Percentiles rank a stretch among this genome's conserved stretches.
phyloP scores from a whole-genome alignment of 139 green algal species.

The Parachlorella kessleri region DNA sequence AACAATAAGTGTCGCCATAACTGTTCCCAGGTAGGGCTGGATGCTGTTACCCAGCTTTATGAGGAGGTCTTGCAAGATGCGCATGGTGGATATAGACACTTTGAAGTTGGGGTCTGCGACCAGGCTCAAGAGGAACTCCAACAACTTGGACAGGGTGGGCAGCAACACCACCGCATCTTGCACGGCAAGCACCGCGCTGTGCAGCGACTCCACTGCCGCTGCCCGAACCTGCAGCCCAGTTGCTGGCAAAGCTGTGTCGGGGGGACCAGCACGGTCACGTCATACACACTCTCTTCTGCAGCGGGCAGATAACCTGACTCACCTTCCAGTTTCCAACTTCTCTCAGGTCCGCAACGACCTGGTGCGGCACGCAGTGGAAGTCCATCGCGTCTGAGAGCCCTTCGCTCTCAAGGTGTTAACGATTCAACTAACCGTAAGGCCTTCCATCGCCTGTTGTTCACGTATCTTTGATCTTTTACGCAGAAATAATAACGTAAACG shows the following conservation, averaged over 20 bases:
- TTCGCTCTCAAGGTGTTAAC: no score
- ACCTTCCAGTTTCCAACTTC: not conserved
- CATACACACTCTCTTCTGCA: no score
- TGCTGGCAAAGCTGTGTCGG: no score
- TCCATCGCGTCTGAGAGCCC: no score
- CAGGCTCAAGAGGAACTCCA: constrained; percentile 68
- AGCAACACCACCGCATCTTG: constrained; percentile 43
- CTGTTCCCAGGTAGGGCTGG: constrained; percentile 50
- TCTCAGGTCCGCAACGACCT: not conserved
- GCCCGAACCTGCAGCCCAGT: constrained; percentile 34
- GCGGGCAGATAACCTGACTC: no score
- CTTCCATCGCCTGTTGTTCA: no score
- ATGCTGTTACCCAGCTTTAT: constrained; percentile 53
- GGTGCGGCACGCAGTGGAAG: not conserved
- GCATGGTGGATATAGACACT: constrained; percentile 71
- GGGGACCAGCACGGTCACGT: not conserved
- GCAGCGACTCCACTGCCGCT: constrained; percentile 67
- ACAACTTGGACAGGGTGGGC: constrained; percentile 56
- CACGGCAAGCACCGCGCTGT: constrained; percentile 44
- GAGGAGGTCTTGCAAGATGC: constrained; percentile 67
- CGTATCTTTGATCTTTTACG: no score
- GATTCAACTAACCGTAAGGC: no score
- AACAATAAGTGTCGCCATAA: constrained; percentile 37
- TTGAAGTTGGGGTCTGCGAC: constrained; percentile 85
- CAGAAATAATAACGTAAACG: no score